Evolutionary conservation across 2,329 filamentous ascomycete species (phyloP), one percentile per base, ranked within the genome.

Genomic region (Arthrinium puccinioides): DNA sequence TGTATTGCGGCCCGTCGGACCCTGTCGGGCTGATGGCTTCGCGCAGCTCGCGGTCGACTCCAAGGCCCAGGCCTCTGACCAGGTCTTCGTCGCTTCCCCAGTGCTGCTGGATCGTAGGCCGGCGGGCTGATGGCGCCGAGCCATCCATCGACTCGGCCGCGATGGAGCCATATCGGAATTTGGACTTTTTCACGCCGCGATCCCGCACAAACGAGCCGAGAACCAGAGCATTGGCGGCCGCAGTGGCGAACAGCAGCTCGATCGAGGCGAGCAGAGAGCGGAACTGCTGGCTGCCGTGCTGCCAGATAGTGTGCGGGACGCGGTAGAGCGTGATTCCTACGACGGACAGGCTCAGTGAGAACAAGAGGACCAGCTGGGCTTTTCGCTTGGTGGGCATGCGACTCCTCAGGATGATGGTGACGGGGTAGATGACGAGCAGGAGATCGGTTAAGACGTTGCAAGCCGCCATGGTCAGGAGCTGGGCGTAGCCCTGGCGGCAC

Each of bases 31-130:
- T 21, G 42, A 43, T n/a, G 21, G 43, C 46, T 9, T 66, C 61
- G 21, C 71, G 67, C 14, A 80, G 54, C 38, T 72, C 66, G 1
- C 67, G 68, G 26, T 73, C 66, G 4, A 79, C 71, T 10, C 83
- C 76, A 26, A 90, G 76, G 7, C 90, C 89, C 4, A 95, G 53
- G 42, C 82, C 85, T 35, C 84, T 72, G 5, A 94, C 87, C 1
- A 97, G 74, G 55, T 97, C 87, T 53, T 94, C 88, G 50, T 97
- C 90, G 49, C 87, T 95, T 29, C 87, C 88, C 81, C 85, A 90
- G 39, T 85, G 77, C 42, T 80, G 63, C 14, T 2, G 11, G 30
- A 82, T 44, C 9, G 71, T 69, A 45, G 66, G 72, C 44, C 70
- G 65, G 43, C 59, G 64, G 14, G 56, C 56, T 28, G 55, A 55